These are phyloP conservation scores for Aspergillus sojae DNA, from an alignment of 2,329 filamentous ascomycete species.

Conservation along the genomic window DNA sequence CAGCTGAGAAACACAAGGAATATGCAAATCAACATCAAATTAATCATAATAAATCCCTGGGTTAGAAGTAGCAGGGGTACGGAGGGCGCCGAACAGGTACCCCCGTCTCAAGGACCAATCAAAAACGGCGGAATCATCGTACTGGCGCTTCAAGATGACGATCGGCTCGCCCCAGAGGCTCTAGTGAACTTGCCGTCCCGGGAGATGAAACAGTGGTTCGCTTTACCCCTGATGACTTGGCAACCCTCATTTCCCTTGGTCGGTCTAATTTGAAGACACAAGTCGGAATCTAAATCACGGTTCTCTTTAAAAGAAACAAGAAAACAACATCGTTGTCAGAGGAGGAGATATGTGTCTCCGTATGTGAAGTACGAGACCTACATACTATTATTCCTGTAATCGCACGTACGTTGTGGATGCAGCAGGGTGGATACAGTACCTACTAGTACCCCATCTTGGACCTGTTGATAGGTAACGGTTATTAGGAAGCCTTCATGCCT, in stretches of 20 bases:
- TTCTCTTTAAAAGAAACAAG: neutral
- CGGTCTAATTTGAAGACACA: neutral
- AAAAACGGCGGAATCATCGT: neutral
- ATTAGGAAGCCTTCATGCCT: neutral
- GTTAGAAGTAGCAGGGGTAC: neutral
- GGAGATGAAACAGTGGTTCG: slow-evolving; percentile 17
- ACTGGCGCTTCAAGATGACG: slow-evolving; percentile 10
- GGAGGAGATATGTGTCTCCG: neutral
- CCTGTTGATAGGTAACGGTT: neutral
- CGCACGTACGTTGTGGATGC: neutral
- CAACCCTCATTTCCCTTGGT: neutral
- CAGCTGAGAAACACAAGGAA: neutral
- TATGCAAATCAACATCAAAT: neutral
- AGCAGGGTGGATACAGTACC: neutral
- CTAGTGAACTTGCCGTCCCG: slow-evolving; percentile 9
- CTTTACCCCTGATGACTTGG: slow-evolving; percentile 14
- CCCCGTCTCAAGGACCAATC: slow-evolving; percentile 3
- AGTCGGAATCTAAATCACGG: neutral
- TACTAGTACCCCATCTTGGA: neutral
- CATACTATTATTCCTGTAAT: neutral
- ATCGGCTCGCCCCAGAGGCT: slow-evolving; percentile 13
- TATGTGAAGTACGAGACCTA: neutral
- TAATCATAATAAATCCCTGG: neutral
- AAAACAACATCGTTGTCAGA: neutral
- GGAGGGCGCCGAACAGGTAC: neutral